Evolutionary conservation across 192 early-diverging fungal species (phyloP).

Genomic region (Rhizoclosmatium globosum): DNA sequence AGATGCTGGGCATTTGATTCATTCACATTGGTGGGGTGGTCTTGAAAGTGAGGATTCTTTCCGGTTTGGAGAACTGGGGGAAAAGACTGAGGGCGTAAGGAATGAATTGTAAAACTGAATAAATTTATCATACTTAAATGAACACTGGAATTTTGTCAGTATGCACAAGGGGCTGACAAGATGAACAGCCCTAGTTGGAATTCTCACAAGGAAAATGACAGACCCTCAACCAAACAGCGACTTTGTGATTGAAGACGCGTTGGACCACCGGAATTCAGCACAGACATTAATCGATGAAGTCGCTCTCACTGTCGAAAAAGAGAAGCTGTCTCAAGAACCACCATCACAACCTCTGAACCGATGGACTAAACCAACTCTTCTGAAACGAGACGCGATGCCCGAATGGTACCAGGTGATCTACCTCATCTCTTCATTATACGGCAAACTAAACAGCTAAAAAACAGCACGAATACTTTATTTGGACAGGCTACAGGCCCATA

Average conservation of each 20-base stretch:
- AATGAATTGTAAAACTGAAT: background rate
- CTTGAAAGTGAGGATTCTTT: slow-evolving; percentile 14
- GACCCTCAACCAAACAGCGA: background rate
- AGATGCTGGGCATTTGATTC: slow-evolving; percentile 14
- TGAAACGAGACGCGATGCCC: slow-evolving; percentile 29
- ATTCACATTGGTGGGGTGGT: background rate
- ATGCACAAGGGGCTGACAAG: too few species aligned
- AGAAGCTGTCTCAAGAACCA: background rate
- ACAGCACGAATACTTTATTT: slow-evolving; percentile 79
- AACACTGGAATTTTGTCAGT: background rate
- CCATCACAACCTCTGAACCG: background rate
- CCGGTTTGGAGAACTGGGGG: slow-evolving; percentile 13
- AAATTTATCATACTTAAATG: background rate
- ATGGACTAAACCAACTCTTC: background rate
- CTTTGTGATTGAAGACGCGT: background rate
- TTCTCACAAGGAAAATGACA: too few species aligned
- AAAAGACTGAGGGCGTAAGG: background rate
- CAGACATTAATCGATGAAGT: background rate
- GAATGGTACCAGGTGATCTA: slow-evolving; percentile 44
- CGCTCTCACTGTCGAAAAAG: background rate
- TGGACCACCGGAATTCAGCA: background rate
- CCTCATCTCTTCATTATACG: background rate
- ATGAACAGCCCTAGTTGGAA: too few species aligned
- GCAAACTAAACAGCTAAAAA: too few species aligned
- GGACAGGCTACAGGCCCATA: slow-evolving; percentile 82